phyloP scores from a whole-genome alignment of 192 early-diverging fungal species.

The Coemansia sp. region DNA sequence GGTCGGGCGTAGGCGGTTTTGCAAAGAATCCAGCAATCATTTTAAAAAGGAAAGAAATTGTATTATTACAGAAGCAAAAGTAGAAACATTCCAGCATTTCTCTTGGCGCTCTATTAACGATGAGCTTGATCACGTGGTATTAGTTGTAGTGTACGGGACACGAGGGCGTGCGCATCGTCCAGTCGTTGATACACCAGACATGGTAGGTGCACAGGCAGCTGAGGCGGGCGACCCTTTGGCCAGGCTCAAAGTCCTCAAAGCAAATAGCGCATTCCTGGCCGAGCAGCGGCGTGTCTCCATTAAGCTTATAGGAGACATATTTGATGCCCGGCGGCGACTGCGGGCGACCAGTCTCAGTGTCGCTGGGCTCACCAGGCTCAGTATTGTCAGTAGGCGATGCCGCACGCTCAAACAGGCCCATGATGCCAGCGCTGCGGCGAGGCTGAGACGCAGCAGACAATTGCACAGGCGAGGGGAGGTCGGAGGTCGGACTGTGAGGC shows the following conservation, averaged over 20 bases:
- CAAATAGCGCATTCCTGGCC: constrained; percentile 92
- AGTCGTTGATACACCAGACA: constrained; percentile 76
- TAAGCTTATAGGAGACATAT: constrained; percentile 62
- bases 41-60: not conserved
- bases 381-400: constrained; percentile 6
- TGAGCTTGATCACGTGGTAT: not conserved
- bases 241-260: constrained; percentile 88
- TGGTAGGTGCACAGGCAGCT: constrained; percentile 94
- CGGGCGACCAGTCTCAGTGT: constrained; percentile 3
- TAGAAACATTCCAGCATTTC: not conserved
- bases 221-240: constrained; percentile 77
- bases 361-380: not conserved
- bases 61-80: not conserved
- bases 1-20: constrained; percentile 48
- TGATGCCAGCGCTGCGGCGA: constrained; percentile 25
- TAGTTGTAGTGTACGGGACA: constrained; percentile 83
- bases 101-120: not conserved
- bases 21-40: constrained; percentile 29
- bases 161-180: constrained; percentile 72
- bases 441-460: constrained; percentile 6
- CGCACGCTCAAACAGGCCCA: constrained; percentile 32
- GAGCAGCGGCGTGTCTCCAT: constrained; percentile 61
- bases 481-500: not conserved
- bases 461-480: not conserved
- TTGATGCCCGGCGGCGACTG: constrained; percentile 42